These are phyloP conservation scores for Alternaria tenuissima DNA, from an alignment of 2,329 filamentous ascomycete species.

Conservation along the genomic window DNA sequence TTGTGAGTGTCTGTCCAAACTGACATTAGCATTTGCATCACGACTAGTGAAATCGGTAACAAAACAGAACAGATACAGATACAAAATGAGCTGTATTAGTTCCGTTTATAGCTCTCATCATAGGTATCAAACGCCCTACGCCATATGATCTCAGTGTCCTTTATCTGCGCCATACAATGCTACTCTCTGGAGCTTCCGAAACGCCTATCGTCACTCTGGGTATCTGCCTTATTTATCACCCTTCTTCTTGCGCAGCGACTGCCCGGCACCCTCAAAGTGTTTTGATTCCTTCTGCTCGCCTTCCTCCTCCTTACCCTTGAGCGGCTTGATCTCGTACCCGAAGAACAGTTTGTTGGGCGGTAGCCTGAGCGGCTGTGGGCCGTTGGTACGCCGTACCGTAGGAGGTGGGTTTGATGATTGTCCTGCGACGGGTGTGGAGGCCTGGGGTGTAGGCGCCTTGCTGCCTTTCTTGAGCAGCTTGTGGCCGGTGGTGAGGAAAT, in stretches of 20 bases:
- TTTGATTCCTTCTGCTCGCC: slow-evolving; percentile 70
- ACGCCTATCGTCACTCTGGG: no score
- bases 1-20: background rate
- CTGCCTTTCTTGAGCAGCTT: slow-evolving; percentile 84
- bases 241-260: slow-evolving; percentile 83
- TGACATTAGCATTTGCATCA: background rate
- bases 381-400: slow-evolving; percentile 67
- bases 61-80: background rate
- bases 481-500: slow-evolving; percentile 83
- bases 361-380: slow-evolving; percentile 84
- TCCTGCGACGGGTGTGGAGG: slow-evolving; percentile 69
- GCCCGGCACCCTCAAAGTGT: slow-evolving; percentile 80
- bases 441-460: slow-evolving; percentile 72
- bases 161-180: slow-evolving; percentile 39
- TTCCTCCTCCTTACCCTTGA: slow-evolving; percentile 75
- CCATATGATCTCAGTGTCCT: slow-evolving; percentile 18
- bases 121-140: slow-evolving; percentile 30
- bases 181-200: background rate
- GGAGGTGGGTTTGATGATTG: slow-evolving; percentile 54
- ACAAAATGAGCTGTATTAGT: background rate
- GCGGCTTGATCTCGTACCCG: slow-evolving; percentile 89
- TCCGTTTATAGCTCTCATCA: slow-evolving; percentile 3
- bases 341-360: slow-evolving; percentile 94
- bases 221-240: slow-evolving; percentile 45
- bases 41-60: background rate